Conservation (phyloP, 805 yeast species). For the Pichia ethanolica region DNA sequence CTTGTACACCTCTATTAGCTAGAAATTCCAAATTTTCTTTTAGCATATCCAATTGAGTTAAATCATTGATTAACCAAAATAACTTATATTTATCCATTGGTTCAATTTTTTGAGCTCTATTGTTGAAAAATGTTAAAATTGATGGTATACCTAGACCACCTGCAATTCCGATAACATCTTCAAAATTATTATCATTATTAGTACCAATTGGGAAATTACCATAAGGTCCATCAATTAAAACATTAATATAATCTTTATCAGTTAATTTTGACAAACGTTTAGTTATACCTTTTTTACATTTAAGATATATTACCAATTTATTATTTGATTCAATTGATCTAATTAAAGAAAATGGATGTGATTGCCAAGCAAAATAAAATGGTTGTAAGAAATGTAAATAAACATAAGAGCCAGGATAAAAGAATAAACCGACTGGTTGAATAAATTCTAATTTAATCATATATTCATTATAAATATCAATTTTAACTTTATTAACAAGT, state of each 20-base stretch:
- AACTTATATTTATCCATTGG: slow-evolving; percentile 8
- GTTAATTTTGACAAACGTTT: slow-evolving; percentile 10
- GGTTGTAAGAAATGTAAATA: slow-evolving; percentile 47
- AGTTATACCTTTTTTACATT: slow-evolving; percentile 47
- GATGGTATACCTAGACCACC: slow-evolving; percentile 21
- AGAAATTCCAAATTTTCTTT: slow-evolving; percentile 10
- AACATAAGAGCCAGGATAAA: slow-evolving; percentile 46
- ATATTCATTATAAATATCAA: slow-evolving; percentile 10
- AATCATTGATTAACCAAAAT: slow-evolving; percentile 18
- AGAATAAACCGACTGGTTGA: slow-evolving; percentile 14
- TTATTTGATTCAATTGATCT: slow-evolving; percentile 28
- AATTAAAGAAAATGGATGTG: slow-evolving; percentile 62
- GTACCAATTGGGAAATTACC: slow-evolving; percentile 28
- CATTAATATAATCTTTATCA: slow-evolving; percentile 12
- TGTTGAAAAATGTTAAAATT: slow-evolving; percentile 12
- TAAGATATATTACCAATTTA: slow-evolving; percentile 35
- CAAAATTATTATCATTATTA: slow-evolving; percentile 1
- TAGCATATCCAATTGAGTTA: slow-evolving; percentile 9
- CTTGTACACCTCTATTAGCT: slow-evolving; percentile 2
- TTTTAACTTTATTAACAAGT: slow-evolving; percentile 13
- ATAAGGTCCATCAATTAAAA: slow-evolving; percentile 61
- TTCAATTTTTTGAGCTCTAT: background rate
- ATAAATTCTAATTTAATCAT: slow-evolving; percentile 15
- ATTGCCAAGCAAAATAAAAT: slow-evolving; percentile 46
- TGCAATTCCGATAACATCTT: slow-evolving; percentile 14